phyloP scores from a whole-genome alignment of 306 rosid species.

The Heteromeles arbutifolia region DNA sequence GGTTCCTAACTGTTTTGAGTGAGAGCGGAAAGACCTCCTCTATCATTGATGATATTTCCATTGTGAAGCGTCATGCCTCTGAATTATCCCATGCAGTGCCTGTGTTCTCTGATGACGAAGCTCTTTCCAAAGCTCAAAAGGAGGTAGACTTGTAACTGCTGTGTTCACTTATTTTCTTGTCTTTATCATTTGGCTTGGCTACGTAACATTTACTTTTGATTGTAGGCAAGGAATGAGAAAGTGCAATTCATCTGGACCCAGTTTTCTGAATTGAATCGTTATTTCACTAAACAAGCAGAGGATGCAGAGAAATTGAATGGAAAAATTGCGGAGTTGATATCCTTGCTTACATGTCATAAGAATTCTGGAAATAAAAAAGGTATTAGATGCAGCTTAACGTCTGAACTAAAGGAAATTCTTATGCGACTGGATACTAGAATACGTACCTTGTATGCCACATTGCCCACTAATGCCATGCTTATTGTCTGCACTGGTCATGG shows the following conservation, averaged over 20 bases:
- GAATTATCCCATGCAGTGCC: constrained; percentile 77
- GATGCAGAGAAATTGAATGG: constrained; percentile 60
- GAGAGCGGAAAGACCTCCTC: constrained; percentile 68
- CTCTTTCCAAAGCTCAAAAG: constrained; percentile 61
- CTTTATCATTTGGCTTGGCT: not conserved
- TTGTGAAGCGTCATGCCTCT: constrained; percentile 71
- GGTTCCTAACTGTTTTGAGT: constrained; percentile 63
- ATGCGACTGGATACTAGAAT: constrained; percentile 64
- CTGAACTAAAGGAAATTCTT: constrained; percentile 73
- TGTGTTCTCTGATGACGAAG: constrained; percentile 81
- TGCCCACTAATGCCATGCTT: constrained; percentile 82
- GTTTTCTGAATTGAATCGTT: constrained; percentile 69
- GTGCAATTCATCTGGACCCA: constrained; percentile 93
- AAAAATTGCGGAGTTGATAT: constrained; percentile 78
- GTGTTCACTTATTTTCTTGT: not conserved
- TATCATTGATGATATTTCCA: constrained; percentile 68
- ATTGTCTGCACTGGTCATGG: constrained; percentile 95
- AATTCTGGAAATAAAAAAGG: constrained; percentile 38
- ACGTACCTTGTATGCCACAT: constrained; percentile 37
- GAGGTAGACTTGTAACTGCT: constrained; percentile 48
- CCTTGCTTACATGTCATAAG: constrained; percentile 65
- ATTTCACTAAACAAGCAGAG: constrained; percentile 68
- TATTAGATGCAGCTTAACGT: constrained; percentile 28
- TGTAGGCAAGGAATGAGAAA: constrained; percentile 72
- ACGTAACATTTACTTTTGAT: constrained; percentile 11